phyloP scores from a whole-genome alignment of 768 basidiomycete genomes.

The Leccinum imitatum region DNA sequence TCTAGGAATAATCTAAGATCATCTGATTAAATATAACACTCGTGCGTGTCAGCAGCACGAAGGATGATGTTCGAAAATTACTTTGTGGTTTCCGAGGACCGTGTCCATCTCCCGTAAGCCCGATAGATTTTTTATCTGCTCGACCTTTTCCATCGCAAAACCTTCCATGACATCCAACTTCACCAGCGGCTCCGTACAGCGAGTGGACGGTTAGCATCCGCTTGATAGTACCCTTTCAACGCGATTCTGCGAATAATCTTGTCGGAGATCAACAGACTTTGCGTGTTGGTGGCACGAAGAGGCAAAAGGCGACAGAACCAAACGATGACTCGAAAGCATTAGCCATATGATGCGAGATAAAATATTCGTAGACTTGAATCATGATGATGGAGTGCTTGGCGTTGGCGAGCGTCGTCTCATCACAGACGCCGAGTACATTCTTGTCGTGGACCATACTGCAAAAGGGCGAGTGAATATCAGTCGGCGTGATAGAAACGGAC shows the following conservation, averaged over 20 bases:
- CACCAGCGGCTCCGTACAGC: no score
- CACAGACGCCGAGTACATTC: slow-evolving; percentile 90
- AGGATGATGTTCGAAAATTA: no score
- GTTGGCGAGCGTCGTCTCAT: slow-evolving; percentile 91
- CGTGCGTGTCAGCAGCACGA: no score
- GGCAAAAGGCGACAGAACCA: slow-evolving; percentile 98
- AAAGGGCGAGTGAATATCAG: background rate
- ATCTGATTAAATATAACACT: no score
- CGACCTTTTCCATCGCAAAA: no score
- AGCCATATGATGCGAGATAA: slow-evolving; percentile 97
- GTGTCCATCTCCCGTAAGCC: no score
- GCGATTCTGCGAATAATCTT: slow-evolving; percentile 91
- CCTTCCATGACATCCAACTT: no score
- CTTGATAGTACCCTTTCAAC: slow-evolving; percentile 44
- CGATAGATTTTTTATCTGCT: no score
- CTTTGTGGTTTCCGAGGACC: no score
- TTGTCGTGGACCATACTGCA: slow-evolving; percentile 94
- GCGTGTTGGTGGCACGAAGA: slow-evolving; percentile 88
- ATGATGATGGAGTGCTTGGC: slow-evolving; percentile 94
- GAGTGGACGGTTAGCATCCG: no score
- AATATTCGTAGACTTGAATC: slow-evolving; percentile 72
- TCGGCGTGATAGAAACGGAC: background rate
- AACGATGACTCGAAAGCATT: slow-evolving; percentile 97
- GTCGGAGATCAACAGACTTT: slow-evolving; percentile 93
- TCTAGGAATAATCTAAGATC: no score